These are phyloP conservation scores for Pestalotiopsis sp. DNA, from an alignment of 2,329 filamentous ascomycete species.

Conservation along the genomic window DNA sequence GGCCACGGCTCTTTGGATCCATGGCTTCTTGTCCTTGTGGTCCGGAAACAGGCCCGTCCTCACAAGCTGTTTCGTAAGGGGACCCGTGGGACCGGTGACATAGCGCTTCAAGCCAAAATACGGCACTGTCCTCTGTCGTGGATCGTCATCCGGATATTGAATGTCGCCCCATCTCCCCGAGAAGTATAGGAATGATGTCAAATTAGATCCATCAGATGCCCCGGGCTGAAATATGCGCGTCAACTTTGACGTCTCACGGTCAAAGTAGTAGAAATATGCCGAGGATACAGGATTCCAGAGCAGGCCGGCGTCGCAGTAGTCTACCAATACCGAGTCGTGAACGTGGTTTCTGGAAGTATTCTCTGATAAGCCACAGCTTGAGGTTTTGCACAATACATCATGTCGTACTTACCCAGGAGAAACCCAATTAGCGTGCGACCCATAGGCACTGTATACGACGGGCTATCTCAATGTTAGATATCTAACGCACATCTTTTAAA, in stretches of 20 bases:
- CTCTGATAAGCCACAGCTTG: background rate
- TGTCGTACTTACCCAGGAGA: background rate
- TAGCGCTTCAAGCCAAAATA: slow-evolving; percentile 2
- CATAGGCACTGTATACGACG: slow-evolving; percentile 7
- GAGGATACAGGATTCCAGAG: background rate
- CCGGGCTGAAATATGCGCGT: background rate
- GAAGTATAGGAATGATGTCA: slow-evolving; percentile 4
- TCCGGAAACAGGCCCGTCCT: background rate
- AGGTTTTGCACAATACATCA: background rate
- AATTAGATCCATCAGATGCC: background rate
- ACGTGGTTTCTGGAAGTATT: background rate
- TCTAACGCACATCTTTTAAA: background rate
- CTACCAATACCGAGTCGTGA: background rate
- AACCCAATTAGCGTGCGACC: slow-evolving; percentile 1
- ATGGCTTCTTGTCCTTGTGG: background rate
- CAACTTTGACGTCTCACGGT: background rate
- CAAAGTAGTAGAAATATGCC: slow-evolving; percentile 5
- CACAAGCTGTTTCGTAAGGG: slow-evolving; percentile 5
- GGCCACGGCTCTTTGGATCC: slow-evolving; percentile 6
- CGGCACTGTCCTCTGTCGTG: slow-evolving; percentile 3
- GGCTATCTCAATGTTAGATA: background rate
- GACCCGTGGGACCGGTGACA: slow-evolving; percentile 4
- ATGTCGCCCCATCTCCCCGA: background rate
- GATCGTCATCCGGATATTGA: slow-evolving; percentile 6
- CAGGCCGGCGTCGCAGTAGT: slow-evolving; percentile 1